A percentile compares a stretch with the other conserved stretches of the same genome.
Evolutionary conservation across 805 yeast species (phyloP).

Genomic region (Candida gorgasii): DNA sequence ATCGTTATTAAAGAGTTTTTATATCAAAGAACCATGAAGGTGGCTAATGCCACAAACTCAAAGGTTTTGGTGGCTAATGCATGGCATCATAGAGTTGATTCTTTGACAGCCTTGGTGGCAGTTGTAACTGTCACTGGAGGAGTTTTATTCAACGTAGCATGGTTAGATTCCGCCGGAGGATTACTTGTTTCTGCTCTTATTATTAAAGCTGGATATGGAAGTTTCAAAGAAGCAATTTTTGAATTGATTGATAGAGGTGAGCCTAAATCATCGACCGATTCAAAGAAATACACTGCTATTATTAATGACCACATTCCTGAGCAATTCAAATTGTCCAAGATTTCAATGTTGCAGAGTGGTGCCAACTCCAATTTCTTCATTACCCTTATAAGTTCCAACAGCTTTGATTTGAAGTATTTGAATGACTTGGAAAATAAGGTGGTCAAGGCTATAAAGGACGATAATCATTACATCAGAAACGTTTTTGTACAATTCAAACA

Average conservation of each 20-base stretch:
- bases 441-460: slow-evolving; percentile 32
- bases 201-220: slow-evolving; percentile 79
- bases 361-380: slow-evolving; percentile 50
- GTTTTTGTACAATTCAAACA: slow-evolving; percentile 22
- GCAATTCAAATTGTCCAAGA: slow-evolving; percentile 36
- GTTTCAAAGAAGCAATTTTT: slow-evolving; percentile 65
- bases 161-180: slow-evolving; percentile 94
- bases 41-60: slow-evolving; percentile 77
- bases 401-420: slow-evolving; percentile 29
- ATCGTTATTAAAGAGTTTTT: slow-evolving; percentile 87
- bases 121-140: slow-evolving; percentile 85
- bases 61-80: slow-evolving; percentile 95
- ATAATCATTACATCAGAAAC: slow-evolving; percentile 45
- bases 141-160: slow-evolving; percentile 69
- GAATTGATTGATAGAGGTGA: slow-evolving; percentile 80
- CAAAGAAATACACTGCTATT: slow-evolving; percentile 39
- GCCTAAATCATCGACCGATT: slow-evolving; percentile 50
- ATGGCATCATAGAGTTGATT: slow-evolving; percentile 97
- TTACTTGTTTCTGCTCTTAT: slow-evolving; percentile 78
- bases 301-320: slow-evolving; percentile 29
- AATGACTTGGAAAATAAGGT: slow-evolving; percentile 33
- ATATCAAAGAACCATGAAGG: slow-evolving; percentile 75
- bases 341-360: slow-evolving; percentile 57
- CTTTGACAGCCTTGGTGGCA: slow-evolving; percentile 89
- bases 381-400: slow-evolving; percentile 26